Evolutionary conservation across 345 rosid species (phyloP).

Genomic region (Moringa oleifera): DNA sequence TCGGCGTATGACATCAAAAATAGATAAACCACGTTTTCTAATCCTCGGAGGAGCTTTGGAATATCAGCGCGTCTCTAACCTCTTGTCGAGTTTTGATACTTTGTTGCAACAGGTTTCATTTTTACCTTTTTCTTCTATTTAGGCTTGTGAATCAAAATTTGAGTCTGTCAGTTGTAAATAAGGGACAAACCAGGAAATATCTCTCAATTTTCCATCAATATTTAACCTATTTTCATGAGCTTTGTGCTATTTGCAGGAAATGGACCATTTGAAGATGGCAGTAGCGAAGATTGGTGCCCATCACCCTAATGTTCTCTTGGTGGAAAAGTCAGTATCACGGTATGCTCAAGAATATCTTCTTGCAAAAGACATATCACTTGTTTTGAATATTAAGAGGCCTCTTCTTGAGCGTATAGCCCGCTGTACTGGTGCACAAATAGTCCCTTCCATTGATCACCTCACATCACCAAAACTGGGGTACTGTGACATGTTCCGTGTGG

Average conservation of each 20-base stretch:
- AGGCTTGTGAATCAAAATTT: conserved; percentile 10
- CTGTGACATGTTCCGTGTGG: conserved; percentile 84
- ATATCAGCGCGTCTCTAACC: conserved; percentile 86
- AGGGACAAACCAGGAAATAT: conserved; percentile 6
- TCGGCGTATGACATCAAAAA: conserved; percentile 86
- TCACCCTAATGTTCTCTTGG: conserved; percentile 84
- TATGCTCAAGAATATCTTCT: conserved; percentile 94
- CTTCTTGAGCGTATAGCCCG: conserved; percentile 91
- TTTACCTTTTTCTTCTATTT: conserved; percentile 19
- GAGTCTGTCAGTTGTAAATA: conserved; percentile 7
- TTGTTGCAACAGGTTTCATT: conserved; percentile 80
- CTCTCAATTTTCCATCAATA: background rate
- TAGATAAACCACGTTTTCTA: conserved; percentile 74
- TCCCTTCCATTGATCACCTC: conserved; percentile 88
- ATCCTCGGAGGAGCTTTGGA: conserved; percentile 94
- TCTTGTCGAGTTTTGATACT: conserved; percentile 85
- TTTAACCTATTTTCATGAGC: conserved; percentile 16
- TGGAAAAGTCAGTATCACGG: conserved; percentile 94
- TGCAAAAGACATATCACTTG: conserved; percentile 87
- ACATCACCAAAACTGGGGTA: conserved; percentile 76
- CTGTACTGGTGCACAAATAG: conserved; percentile 92
- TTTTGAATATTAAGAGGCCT: conserved; percentile 83
- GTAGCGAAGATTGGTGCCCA: conserved; percentile 81
- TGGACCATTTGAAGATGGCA: conserved; percentile 99
- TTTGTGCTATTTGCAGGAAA: conserved; percentile 58